Base-by-base conservation (phyloP, 345 rosid genomes). In the Lepidium didymum region DNA sequence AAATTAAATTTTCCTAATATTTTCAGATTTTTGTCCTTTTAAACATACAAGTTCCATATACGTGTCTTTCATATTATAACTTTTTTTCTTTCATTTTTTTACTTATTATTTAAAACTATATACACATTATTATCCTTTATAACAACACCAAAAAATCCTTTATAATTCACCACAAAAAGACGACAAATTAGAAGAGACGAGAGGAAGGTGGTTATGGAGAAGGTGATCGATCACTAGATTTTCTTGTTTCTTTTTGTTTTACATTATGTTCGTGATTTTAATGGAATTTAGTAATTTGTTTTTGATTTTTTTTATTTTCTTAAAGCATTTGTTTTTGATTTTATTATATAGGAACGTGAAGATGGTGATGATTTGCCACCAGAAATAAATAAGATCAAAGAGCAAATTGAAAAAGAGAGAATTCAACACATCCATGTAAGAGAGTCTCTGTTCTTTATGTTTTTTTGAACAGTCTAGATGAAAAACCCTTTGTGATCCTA, bases 341-440 rank as follows among this genome's bases (percentile, higher is more conserved):
- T 47, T 10, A 31, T 49, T 35, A 27, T 27, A 27, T 74, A 82
- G 95, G 80, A 80, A 57, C 64, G 56, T 36, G 86, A 80, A 60
- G 85, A 83, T 47, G 74, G 66, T 64, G 84, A 79, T 62, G 80
- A 76, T 78, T 79, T 90, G 77, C 53, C 72, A n/a, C 36, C 59
- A 54, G 84, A 85, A 73, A 66, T 90, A 62, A 81, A 80, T 75
- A 85, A 80, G 69, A 81, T 88, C 61, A 82, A 75, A 68, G 77
- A 33, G 79, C 85, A 88, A 83, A 84, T 87, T 74, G 89, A 86
- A 62, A 79, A 70, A 2, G 92, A 90, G 69, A 83, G 98, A 72
- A 50, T 25, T 68, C 62, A 6, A 56, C 77, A 80, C 2, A 51
- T 90, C 15, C 72, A 71, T 56, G 98, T 68, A 18, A 18, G 69